Evolutionary conservation across 768 basidiomycete species (phyloP).

Genomic region (Naganishia antarctica): DNA sequence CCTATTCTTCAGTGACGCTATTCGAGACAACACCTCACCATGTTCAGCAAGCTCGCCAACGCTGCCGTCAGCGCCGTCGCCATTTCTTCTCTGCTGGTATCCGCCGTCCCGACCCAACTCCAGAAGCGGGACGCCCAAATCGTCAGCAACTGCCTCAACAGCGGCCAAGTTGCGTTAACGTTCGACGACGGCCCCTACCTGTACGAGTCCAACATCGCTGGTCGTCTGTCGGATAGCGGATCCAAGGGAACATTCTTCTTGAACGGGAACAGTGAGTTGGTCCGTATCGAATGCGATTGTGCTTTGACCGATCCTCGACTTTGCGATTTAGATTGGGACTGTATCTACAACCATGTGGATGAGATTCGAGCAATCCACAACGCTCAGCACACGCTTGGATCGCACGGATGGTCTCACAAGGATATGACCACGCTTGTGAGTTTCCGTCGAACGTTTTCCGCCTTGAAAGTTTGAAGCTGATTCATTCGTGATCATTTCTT

Average conservation of each 20-base stretch:
- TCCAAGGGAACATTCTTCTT: slow-evolving; percentile 3
- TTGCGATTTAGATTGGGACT: background rate
- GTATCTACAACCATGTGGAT: slow-evolving; percentile 4
- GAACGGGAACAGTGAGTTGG: slow-evolving; percentile 4
- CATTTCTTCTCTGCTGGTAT: no score
- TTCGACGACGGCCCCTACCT: slow-evolving; percentile 1
- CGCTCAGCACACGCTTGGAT: background rate
- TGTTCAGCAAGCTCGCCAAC: no score
- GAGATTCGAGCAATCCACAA: background rate
- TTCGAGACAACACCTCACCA: no score
- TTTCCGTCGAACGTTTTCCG: background rate
- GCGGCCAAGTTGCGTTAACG: background rate
- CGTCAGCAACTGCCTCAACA: background rate
- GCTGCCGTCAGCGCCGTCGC: no score
- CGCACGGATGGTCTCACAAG: slow-evolving; percentile 3
- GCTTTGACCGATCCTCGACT: background rate
- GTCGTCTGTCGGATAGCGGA: background rate
- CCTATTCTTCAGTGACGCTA: no score
- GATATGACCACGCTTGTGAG: background rate
- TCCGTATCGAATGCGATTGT: no score
- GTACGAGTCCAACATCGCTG: background rate
- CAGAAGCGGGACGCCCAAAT: background rate
- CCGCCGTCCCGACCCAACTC: no score
- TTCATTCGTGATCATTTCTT: no score
- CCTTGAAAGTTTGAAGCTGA: no score